phyloP scores from a whole-genome alignment of 805 yeast genomes.

The Kodamaea neixiangensis region DNA sequence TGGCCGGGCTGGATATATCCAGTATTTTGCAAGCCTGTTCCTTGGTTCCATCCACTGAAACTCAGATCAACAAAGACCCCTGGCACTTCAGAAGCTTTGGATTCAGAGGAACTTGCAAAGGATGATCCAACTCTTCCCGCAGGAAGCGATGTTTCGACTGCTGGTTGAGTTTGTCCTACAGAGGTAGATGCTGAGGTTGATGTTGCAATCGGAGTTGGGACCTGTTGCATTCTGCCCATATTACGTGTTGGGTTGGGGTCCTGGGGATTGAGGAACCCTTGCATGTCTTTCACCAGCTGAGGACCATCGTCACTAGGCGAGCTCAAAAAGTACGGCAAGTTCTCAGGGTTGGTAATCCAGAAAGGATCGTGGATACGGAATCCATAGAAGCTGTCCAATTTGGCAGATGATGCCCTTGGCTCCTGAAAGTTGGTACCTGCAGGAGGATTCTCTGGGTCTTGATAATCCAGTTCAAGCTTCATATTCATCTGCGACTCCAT shows the following conservation, averaged over 20 bases:
- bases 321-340: slow-evolving; percentile 37
- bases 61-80: neutral
- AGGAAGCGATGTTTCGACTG: neutral
- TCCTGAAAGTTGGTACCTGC: neutral
- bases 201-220: neutral
- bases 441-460: neutral
- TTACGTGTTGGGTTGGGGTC: neutral
- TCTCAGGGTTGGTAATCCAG: slow-evolving; percentile 52
- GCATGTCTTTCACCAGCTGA: slow-evolving; percentile 1
- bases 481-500: neutral
- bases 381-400: slow-evolving; percentile 41
- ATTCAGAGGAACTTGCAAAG: neutral
- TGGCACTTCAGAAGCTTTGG: neutral
- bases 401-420: slow-evolving; percentile 10
- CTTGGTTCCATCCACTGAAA: neutral
- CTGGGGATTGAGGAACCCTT: neutral
- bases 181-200: neutral
- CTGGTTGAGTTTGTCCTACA: neutral
- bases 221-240: neutral
- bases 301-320: slow-evolving; percentile 28
- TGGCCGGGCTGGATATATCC: neutral
- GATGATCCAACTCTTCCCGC: neutral
- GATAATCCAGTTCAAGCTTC: neutral
- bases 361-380: slow-evolving; percentile 51
- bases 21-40: neutral